phyloP scores from a whole-genome alignment of 2,329 filamentous ascomycete species.

The Emergomyces orientalis region DNA sequence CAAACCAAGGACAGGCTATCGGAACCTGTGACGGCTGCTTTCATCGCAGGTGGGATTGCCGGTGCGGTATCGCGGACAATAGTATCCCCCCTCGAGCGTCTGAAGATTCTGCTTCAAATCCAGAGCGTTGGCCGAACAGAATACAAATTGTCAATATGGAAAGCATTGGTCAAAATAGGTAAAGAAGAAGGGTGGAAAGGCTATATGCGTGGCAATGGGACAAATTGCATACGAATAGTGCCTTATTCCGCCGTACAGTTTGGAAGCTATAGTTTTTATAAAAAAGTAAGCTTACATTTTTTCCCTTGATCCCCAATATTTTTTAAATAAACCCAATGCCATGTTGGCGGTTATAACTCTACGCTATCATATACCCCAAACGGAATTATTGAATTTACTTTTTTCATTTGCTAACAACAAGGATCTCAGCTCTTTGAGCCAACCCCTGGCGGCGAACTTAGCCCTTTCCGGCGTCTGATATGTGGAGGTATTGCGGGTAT shows the following conservation, averaged over 20 bases:
- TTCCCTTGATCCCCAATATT: not conserved
- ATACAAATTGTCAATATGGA: slow-evolving; percentile 84
- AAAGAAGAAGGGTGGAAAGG: slow-evolving; percentile 92
- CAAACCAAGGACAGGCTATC: slow-evolving; percentile 45
- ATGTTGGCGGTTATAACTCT: not conserved
- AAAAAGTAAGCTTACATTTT: slow-evolving; percentile 53
- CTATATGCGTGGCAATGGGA: slow-evolving; percentile 96
- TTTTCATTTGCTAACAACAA: not conserved
- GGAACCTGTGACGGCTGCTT: slow-evolving; percentile 77
- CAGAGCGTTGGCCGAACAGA: slow-evolving; percentile 84
- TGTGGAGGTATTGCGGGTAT: slow-evolving; percentile 89
- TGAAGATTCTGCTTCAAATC: slow-evolving; percentile 97
- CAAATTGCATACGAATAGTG: slow-evolving; percentile 96
- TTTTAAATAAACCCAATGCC: not conserved
- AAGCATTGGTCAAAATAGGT: slow-evolving; percentile 92
- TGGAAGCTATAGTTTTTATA: slow-evolving; percentile 96
- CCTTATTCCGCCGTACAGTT: slow-evolving; percentile 98
- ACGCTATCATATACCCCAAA: not conserved
- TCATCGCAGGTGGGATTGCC: slow-evolving; percentile 86
- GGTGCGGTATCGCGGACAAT: slow-evolving; percentile 97
- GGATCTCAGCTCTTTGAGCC: slow-evolving; percentile 37
- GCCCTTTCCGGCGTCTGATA: slow-evolving; percentile 64
- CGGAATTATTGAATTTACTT: not conserved
- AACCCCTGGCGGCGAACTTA: slow-evolving; percentile 62
- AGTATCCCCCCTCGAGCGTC: slow-evolving; percentile 85